Evolutionary conservation across 495 filamentous ascomycete species (phyloP).

Genomic region (Aspergillus olivimuriae): DNA sequence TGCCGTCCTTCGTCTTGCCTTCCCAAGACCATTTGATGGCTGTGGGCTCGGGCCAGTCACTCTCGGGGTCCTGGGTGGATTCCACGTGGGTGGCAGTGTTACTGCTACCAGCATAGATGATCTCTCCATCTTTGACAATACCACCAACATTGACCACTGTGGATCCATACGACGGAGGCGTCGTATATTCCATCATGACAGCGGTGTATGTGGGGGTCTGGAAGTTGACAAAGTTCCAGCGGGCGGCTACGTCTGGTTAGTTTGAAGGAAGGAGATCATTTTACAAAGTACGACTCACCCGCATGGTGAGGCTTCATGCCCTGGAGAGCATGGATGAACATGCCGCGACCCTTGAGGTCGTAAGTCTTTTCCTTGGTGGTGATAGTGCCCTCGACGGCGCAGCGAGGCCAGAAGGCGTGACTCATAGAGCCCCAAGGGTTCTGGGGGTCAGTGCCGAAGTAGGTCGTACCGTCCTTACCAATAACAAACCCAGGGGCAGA

Average conservation of each 20-base stretch:
- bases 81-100: constrained; percentile 61
- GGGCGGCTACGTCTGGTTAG: constrained; percentile 52
- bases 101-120: constrained; percentile 63
- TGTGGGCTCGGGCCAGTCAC: constrained; percentile 84
- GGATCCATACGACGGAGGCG: constrained; percentile 87
- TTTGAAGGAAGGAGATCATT: constrained; percentile 4
- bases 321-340: constrained; percentile 80
- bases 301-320: constrained; percentile 99
- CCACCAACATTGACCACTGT: constrained; percentile 82
- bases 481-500: constrained; percentile 74
- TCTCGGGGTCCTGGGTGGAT: constrained; percentile 61
- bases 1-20: constrained; percentile 70
- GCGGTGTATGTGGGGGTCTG: constrained; percentile 82
- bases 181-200: constrained; percentile 92
- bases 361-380: constrained; percentile 77
- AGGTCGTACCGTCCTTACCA: constrained; percentile 78
- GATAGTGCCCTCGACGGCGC: constrained; percentile 71
- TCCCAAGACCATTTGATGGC: constrained; percentile 70
- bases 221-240: constrained; percentile 92
- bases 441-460: constrained; percentile 75
- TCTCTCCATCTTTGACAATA: constrained; percentile 71
- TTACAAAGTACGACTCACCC: constrained; percentile 39
- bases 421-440: constrained; percentile 90
- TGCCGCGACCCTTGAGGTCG: constrained; percentile 70
- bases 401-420: constrained; percentile 90